These are phyloP conservation scores for Sphaceloma murrayae DNA, from an alignment of 2,329 filamentous ascomycete genomes.

Conservation along the genomic window DNA sequence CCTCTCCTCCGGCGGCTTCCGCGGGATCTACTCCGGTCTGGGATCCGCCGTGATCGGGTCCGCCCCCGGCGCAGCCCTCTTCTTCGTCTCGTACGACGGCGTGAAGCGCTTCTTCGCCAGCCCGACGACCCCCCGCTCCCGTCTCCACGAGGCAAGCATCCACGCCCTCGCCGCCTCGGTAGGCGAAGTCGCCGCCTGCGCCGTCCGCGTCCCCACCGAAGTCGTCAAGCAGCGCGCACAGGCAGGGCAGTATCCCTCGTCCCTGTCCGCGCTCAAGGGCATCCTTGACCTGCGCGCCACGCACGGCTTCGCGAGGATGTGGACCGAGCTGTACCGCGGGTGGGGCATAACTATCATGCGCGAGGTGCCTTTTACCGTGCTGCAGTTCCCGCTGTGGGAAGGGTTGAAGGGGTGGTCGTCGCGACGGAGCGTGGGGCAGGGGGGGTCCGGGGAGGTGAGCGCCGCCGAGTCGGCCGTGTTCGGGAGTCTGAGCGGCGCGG, in stretches of 20 bases:
- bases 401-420: constrained; percentile 66
- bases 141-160: constrained; percentile 27
- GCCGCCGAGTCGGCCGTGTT: constrained; percentile 75
- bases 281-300: constrained; percentile 46
- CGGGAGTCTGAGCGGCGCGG: constrained; percentile 70
- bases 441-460: constrained; percentile 40
- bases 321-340: constrained; percentile 80
- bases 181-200: constrained; percentile 86
- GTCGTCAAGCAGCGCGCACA: constrained; percentile 96
- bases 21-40: constrained; percentile 85
- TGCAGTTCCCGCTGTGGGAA: constrained; percentile 98
- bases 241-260: constrained; percentile 68
- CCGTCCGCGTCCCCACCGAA: constrained; percentile 86
- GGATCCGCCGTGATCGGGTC: constrained; percentile 83
- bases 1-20: constrained; percentile 75
- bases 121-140: constrained; percentile 2
- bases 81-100: constrained; percentile 52
- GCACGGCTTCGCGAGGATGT: constrained; percentile 47
- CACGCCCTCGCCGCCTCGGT: constrained; percentile 81
- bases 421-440: constrained; percentile 20
- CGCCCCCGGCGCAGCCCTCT: constrained; percentile 86
- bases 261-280: constrained; percentile 54
- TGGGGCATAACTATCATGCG: constrained; percentile 88
- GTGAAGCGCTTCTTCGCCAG: constrained; percentile 21
- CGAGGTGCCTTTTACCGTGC: constrained; percentile 93